Conservation (phyloP, 164 flowering plant species). For the Euptelea pleiosperma region DNA sequence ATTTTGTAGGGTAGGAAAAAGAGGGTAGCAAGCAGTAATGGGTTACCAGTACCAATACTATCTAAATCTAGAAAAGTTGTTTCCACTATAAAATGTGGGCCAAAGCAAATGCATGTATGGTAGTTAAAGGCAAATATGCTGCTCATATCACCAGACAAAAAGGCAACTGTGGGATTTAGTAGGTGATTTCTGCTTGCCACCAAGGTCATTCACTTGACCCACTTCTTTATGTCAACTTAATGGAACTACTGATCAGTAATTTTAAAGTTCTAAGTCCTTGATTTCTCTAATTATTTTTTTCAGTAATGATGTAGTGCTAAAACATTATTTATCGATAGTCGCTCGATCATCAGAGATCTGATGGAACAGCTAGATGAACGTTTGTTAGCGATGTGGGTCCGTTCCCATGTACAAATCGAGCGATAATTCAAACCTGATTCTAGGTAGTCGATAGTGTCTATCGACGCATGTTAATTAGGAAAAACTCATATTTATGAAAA, state of each 20-base stretch:
- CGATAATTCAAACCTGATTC: too few relatives aligned
- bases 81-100: slow-evolving; percentile 17
- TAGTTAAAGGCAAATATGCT: slow-evolving; percentile 24
- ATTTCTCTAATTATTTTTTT: too few relatives aligned
- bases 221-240: slow-evolving; percentile 19
- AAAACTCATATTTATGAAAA: too few relatives aligned
- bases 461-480: too few relatives aligned
- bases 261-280: too few relatives aligned
- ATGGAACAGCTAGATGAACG: too few relatives aligned
- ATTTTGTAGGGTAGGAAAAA: neutral
- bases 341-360: too few relatives aligned
- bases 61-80: slow-evolving; percentile 14
- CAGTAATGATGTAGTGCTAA: too few relatives aligned
- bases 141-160: slow-evolving; percentile 28
- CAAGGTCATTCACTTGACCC: slow-evolving; percentile 25
- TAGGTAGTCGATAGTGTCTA: too few relatives aligned
- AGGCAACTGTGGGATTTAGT: slow-evolving; percentile 31
- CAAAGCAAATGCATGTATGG: slow-evolving; percentile 8
- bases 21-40: slow-evolving; percentile 6
- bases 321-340: too few relatives aligned
- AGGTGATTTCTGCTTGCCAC: slow-evolving; percentile 35
- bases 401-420: too few relatives aligned
- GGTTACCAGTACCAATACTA: slow-evolving; percentile 10
- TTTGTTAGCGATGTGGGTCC: too few relatives aligned
- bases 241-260: neutral